These are phyloP conservation scores for Rhodotorula graminis DNA, from an alignment of 768 basidiomycete species.

Conservation along the genomic window DNA sequence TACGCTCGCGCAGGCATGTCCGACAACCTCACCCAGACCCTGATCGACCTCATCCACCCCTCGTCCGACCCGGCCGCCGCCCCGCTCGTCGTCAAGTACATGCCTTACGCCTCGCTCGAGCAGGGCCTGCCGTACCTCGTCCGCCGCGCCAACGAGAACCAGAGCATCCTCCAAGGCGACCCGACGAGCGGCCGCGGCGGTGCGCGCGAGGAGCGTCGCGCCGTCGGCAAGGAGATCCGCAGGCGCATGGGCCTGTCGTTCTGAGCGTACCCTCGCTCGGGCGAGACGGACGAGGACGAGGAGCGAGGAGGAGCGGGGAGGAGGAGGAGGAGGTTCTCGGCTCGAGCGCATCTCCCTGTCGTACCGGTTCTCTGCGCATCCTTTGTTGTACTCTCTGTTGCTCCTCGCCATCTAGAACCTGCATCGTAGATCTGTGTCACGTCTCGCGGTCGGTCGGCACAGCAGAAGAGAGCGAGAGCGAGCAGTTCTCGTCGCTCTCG, in stretches of 20 bases:
- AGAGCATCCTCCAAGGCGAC: constrained; percentile 35
- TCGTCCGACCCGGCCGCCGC: constrained; percentile 5
- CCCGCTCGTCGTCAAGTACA: constrained; percentile 41
- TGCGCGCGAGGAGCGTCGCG: constrained; percentile 33
- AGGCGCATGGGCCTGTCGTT: constrained; percentile 21
- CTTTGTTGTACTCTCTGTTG: background rate
- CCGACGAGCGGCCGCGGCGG: constrained; percentile 30
- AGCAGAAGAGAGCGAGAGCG: too few relatives aligned
- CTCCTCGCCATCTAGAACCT: too few relatives aligned
- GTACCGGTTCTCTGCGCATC: too few relatives aligned
- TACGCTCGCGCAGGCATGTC: constrained; percentile 33
- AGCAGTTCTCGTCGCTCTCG: too few relatives aligned
- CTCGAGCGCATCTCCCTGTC: background rate
- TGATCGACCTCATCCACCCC: constrained; percentile 26
- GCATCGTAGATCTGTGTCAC: too few relatives aligned
- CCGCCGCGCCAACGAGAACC: constrained; percentile 40
- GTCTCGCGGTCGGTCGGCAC: too few relatives aligned
- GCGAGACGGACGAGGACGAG: too few relatives aligned
- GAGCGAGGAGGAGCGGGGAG: too few relatives aligned
- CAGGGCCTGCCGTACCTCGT: constrained; percentile 43
- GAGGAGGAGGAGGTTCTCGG: background rate
- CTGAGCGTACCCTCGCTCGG: background rate
- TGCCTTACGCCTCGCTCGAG: constrained; percentile 41
- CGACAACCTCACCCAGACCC: constrained; percentile 37
- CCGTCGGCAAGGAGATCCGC: constrained; percentile 38